A percentile compares a stretch with the other conserved stretches of the same genome.
Evolutionary conservation across 73 alveolate species (phyloP).

Genomic region (Paramecium primaurelia): DNA sequence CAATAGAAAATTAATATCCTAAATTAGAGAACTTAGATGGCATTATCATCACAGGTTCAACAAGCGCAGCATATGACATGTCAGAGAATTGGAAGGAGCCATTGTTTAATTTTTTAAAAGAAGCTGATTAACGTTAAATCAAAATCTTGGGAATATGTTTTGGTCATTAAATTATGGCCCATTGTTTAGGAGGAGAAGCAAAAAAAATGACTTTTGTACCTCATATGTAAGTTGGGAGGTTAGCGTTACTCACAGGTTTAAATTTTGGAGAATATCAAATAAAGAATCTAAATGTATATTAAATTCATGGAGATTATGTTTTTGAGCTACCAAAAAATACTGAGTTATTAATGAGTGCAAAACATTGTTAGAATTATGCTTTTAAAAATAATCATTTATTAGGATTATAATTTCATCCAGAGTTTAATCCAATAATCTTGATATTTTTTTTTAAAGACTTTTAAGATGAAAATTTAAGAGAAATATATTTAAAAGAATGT

Average conservation of each 20-base stretch:
- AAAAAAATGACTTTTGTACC: background rate
- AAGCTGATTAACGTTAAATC: background rate
- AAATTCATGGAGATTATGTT: constrained; percentile 2
- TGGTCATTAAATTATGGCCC: constrained; percentile 5
- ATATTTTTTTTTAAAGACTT: background rate
- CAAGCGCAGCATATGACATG: background rate
- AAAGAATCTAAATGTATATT: background rate
- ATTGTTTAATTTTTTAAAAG: background rate
- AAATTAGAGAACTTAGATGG: background rate
- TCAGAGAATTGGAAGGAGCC: background rate
- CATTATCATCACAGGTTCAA: background rate
- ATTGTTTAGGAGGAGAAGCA: constrained; percentile 20
- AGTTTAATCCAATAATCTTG: background rate
- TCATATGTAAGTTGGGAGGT: background rate
- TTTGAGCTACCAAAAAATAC: background rate
- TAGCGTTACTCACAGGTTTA: background rate
- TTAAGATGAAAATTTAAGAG: background rate
- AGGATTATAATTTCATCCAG: background rate
- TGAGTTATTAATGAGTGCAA: background rate
- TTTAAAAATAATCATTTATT: background rate
- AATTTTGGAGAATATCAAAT: background rate
- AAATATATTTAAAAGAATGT: background rate
- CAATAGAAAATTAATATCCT: background rate
- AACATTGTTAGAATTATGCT: background rate
- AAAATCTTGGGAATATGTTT: background rate